Evolutionary conservation across 805 yeast species (phyloP).

Genomic region (Groenewaldozyma tartarivorans): DNA sequence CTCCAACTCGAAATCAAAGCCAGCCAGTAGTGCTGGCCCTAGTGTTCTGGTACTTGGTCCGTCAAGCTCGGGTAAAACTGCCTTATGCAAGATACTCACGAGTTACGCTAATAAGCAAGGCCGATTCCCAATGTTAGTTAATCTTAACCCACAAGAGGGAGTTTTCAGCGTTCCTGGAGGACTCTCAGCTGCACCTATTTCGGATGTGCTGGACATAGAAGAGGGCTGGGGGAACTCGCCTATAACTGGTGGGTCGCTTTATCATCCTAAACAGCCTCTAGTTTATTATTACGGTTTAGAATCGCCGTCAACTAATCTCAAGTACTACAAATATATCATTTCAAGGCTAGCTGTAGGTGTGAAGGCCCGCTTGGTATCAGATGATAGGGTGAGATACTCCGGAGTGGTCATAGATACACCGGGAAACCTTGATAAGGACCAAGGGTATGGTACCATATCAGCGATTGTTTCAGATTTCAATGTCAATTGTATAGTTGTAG

Average conservation of each 20-base stretch:
- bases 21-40: constrained; percentile 26
- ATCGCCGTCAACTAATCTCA: constrained; percentile 44
- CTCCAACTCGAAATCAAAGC: background rate
- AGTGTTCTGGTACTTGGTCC: constrained; percentile 69
- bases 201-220: constrained; percentile 65
- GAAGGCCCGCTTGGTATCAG: constrained; percentile 39
- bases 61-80: constrained; percentile 66
- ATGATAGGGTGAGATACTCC: constrained; percentile 32
- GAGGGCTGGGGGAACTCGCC: constrained; percentile 73
- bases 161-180: constrained; percentile 76
- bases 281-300: constrained; percentile 74
- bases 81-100: constrained; percentile 56
- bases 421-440: constrained; percentile 29
- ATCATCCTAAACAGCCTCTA: constrained; percentile 81
- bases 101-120: constrained; percentile 67
- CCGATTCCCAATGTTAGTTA: constrained; percentile 61
- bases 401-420: constrained; percentile 76
- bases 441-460: constrained; percentile 34
- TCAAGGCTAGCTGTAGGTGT: constrained; percentile 43
- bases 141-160: constrained; percentile 66
- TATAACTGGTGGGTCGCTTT: constrained; percentile 36
- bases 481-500: constrained; percentile 50
- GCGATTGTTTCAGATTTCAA: constrained; percentile 51
- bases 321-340: constrained; percentile 41
- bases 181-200: constrained; percentile 70